Conservation (phyloP, 306 rosid species). For the Begonia loranthoides region DNA sequence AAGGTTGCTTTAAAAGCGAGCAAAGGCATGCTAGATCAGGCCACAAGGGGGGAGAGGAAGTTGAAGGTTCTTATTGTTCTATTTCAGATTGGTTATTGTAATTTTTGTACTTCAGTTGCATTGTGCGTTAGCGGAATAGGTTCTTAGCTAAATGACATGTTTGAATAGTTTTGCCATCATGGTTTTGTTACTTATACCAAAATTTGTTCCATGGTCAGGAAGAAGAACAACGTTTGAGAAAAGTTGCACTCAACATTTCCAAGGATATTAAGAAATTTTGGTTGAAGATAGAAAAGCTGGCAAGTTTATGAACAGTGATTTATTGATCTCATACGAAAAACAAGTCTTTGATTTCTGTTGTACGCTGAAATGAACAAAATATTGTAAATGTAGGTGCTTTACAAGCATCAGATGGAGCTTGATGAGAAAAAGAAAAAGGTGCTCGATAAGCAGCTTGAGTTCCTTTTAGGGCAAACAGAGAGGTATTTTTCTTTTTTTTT, state of each 20-base stretch:
- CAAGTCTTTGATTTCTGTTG: constrained; percentile 3
- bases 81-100: constrained; percentile 9
- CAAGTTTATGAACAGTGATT: constrained; percentile 20
- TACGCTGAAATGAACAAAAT: constrained; percentile 5
- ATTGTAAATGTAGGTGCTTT: constrained; percentile 59
- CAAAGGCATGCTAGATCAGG: constrained; percentile 95
- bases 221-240: constrained; percentile 83
- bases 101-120: background rate
- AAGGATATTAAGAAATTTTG: constrained; percentile 98
- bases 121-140: background rate
- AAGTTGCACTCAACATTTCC: constrained; percentile 86
- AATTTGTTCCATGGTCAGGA: constrained; percentile 40
- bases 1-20: constrained; percentile 87
- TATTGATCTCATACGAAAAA: background rate
- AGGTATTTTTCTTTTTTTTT: constrained; percentile 28
- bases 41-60: constrained; percentile 94
- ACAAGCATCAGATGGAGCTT: constrained; percentile 93
- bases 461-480: constrained; percentile 97
- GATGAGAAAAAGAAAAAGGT: constrained; percentile 93
- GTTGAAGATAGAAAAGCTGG: constrained; percentile 95
- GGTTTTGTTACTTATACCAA: constrained; percentile 6
- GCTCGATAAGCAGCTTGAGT: constrained; percentile 95
- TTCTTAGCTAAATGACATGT: no score
- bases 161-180: background rate
- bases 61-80: constrained; percentile 61